Base-by-base conservation (phyloP, 2,329 filamentous ascomycete genomes). In the Fusarium camptoceras region DNA sequence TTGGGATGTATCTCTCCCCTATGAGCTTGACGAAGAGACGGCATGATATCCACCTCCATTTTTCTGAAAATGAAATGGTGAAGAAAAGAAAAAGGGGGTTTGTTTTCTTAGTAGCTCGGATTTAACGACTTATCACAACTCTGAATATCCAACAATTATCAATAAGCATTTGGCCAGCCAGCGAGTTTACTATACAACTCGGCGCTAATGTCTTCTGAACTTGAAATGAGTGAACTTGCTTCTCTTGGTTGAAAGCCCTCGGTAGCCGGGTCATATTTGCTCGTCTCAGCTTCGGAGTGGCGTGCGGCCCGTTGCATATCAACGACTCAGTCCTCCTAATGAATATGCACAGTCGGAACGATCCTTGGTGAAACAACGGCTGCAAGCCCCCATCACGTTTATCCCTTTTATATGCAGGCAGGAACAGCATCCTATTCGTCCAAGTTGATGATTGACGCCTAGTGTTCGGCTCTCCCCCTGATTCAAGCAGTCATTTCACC, bases 11-110 rank as follows among this genome's bases (percentile, higher is more conserved):
- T 76, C 75, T 78, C 79, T 79, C 76, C 77, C 75, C 78, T 74
- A 80, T 72, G 77, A 79, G 69, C 71, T 75, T 79, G 73, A 83
- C 77, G 82, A 83, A 74, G 74, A 75, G 71, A 78, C 72, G 72
- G 71, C 70, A 78, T 75, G 81, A 83, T 82, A 82, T 82, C 81
- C 80, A 77, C 72, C 72, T 73, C 73, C 68, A 73, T 72, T 68
- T 66, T 58, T 66, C 60, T 59, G 56, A 60, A 72, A 51, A 64
- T 24, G 42, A 56, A 47, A 63, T 55, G 65, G 68, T 61, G 64
- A 64, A 66, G 64, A 70, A 71, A 59, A 58, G 55, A 50, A 66
- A 49, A 37, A 43, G 28, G 41, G 50, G 37, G 31, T 24, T 30
- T 66, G 61, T 62, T 62, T 58, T 53, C 51, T 60, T 70, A 75